phyloP scores from a whole-genome alignment of 495 filamentous ascomycete genomes.

The Aspergillus ellipticus region DNA sequence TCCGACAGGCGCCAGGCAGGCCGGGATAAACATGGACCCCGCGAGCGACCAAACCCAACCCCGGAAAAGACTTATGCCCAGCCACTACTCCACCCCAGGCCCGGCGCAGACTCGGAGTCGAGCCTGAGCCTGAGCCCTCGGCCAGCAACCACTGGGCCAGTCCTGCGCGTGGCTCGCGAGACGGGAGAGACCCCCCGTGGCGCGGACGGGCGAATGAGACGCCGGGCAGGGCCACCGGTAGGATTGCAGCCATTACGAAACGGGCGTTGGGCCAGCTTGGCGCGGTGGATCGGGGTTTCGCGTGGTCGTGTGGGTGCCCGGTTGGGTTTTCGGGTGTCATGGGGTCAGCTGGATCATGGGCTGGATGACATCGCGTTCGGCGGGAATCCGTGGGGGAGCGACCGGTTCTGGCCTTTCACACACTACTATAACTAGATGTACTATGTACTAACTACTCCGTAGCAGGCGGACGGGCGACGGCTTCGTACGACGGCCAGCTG shows the following conservation, averaged over 20 bases:
- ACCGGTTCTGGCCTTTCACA: neutral
- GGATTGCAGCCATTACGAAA: neutral
- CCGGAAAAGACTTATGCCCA: constrained; percentile 6
- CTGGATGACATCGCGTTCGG: neutral
- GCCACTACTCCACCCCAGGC: neutral
- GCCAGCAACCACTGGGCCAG: neutral
- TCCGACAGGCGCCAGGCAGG: neutral
- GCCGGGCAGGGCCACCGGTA: neutral
- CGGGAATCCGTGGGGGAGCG: neutral
- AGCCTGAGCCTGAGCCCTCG: no score
- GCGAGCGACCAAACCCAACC: neutral
- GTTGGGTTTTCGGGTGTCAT: neutral
- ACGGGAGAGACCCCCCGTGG: neutral
- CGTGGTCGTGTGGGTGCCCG: neutral
- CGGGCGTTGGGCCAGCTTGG: neutral
- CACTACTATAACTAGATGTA: no score
- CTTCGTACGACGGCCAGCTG: no score
- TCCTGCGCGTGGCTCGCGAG: neutral
- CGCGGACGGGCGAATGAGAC: neutral
- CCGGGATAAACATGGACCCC: neutral
- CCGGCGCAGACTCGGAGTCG: neutral
- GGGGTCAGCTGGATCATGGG: neutral
- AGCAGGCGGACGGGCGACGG: no score
- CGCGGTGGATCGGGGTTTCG: neutral
- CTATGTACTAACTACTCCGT: no score